Evolutionary conservation across 768 basidiomycete genomes (phyloP).

Genomic region (Pleurotus eryngii): DNA sequence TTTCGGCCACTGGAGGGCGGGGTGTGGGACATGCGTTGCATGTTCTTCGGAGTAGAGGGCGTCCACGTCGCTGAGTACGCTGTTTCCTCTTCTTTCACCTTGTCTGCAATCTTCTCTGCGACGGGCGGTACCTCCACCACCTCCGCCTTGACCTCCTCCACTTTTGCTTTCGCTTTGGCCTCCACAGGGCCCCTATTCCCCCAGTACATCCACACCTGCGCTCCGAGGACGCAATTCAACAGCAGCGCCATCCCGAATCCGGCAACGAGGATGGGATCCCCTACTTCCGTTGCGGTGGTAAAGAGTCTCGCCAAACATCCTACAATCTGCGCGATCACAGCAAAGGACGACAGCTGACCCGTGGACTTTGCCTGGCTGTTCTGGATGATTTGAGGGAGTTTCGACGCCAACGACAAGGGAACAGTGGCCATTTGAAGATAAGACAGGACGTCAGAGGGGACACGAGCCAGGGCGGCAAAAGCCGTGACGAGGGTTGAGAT

Average conservation of each 20-base stretch:
- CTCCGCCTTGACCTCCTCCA: conserved; percentile 10
- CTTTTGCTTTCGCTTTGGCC: conserved; percentile 14
- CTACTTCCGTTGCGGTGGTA: conserved; percentile 89
- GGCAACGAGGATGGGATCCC: conserved; percentile 74
- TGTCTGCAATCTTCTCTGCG: conserved; percentile 16
- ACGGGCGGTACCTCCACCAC: conserved; percentile 12
- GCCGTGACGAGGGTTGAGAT: conserved; percentile 24
- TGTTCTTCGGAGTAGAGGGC: conserved; percentile 19
- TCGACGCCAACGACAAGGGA: conserved; percentile 88
- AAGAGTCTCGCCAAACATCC: conserved; percentile 92
- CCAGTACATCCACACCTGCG: conserved; percentile 86
- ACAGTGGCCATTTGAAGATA: conserved; percentile 82
- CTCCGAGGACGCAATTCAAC: conserved; percentile 81
- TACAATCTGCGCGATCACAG: conserved; percentile 80
- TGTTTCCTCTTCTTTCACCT: conserved; percentile 16
- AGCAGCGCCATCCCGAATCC: conserved; percentile 82
- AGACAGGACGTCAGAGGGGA: conserved; percentile 52
- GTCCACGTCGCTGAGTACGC: background rate
- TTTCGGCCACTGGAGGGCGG: conserved; percentile 55
- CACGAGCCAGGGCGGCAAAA: conserved; percentile 37
- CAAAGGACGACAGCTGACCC: conserved; percentile 92
- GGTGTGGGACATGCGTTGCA: conserved; percentile 39
- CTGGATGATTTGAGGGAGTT: conserved; percentile 88
- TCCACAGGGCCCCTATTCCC: conserved; percentile 36
- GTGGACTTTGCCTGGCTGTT: conserved; percentile 77